phyloP scores from a whole-genome alignment of 345 rosid genomes.

The Nasturtium officinale region DNA sequence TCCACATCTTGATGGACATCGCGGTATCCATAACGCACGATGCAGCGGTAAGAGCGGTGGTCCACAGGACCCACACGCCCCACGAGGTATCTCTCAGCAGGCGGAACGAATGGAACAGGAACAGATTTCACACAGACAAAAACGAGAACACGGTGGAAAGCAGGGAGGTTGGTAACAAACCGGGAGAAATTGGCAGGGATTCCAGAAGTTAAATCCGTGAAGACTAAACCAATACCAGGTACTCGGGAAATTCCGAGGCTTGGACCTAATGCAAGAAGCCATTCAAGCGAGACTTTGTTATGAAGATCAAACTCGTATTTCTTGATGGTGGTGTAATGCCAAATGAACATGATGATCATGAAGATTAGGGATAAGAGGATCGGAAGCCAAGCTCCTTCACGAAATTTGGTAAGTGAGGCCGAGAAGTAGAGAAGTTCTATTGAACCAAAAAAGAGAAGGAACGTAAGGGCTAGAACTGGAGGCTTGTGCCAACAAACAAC shows the following conservation, averaged over 20 bases:
- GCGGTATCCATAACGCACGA: slow-evolving; percentile 89
- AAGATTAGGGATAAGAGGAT: slow-evolving; percentile 89
- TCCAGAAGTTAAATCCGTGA: slow-evolving; percentile 92
- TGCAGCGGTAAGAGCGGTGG: slow-evolving; percentile 89
- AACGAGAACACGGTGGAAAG: slow-evolving; percentile 87
- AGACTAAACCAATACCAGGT: slow-evolving; percentile 92
- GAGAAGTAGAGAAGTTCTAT: slow-evolving; percentile 95
- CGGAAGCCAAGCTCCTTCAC: slow-evolving; percentile 99
- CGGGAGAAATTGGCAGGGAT: slow-evolving; percentile 98
- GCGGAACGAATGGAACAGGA: slow-evolving; percentile 87
- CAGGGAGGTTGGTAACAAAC: slow-evolving; percentile 97
- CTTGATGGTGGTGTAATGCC: slow-evolving; percentile 93
- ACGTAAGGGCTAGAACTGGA: slow-evolving; percentile 66
- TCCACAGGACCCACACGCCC: slow-evolving; percentile 93
- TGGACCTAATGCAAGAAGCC: slow-evolving; percentile 95
- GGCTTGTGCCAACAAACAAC: slow-evolving; percentile 95
- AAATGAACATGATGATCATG: slow-evolving; percentile 89
- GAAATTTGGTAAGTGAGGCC: slow-evolving; percentile 92
- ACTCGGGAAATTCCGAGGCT: slow-evolving; percentile 91
- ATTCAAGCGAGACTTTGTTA: slow-evolving; percentile 93
- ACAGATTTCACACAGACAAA: slow-evolving; percentile 95
- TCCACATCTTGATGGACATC: slow-evolving; percentile 94
- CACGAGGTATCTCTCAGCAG: slow-evolving; percentile 87
- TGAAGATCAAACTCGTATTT: slow-evolving; percentile 94
- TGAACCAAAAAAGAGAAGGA: slow-evolving; percentile 84